phyloP scores from a whole-genome alignment of 208 protist species.

The Crithidia expoeki region DNA sequence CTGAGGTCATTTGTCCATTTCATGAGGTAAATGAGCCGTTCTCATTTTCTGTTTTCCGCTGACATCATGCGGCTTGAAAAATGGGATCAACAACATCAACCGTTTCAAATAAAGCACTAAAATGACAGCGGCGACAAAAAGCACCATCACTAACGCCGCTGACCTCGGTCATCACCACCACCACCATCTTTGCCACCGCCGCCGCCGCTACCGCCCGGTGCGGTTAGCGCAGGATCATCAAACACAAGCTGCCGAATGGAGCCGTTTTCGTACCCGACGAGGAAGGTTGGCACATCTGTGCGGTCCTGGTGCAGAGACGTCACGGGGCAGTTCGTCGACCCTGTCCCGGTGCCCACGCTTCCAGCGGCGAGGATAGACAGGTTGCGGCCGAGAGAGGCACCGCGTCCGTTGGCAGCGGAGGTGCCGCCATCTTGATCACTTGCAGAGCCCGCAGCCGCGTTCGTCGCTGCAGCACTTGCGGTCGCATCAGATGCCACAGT shows the following conservation, averaged over 20 bases:
- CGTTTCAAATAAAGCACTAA: too few species aligned
- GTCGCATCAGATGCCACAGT: background rate
- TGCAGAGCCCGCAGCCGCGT: background rate
- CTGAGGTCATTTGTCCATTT: too few species aligned
- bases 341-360: slow-evolving; percentile 12
- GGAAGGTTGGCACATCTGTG: slow-evolving; percentile 68
- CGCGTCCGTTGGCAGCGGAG: background rate
- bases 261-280: slow-evolving; percentile 73
- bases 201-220: slow-evolving; percentile 10
- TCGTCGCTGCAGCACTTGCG: background rate
- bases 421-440: background rate
- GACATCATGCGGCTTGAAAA: too few species aligned
- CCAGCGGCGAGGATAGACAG: background rate
- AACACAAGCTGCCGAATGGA: slow-evolving; percentile 61
- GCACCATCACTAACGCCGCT: slow-evolving; percentile 6
- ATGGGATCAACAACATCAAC: too few species aligned
- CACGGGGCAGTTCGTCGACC: slow-evolving; percentile 44
- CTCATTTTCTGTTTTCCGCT: too few species aligned
- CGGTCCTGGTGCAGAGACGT: slow-evolving; percentile 68
- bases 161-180: slow-evolving; percentile 15
- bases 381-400: background rate
- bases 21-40: too few species aligned
- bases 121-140: background rate
- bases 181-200: slow-evolving; percentile 8
- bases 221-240: slow-evolving; percentile 31